Evolutionary conservation across 192 early-diverging fungal genomes (phyloP).

Genomic region (Gryganskiella cystojenkinii): DNA sequence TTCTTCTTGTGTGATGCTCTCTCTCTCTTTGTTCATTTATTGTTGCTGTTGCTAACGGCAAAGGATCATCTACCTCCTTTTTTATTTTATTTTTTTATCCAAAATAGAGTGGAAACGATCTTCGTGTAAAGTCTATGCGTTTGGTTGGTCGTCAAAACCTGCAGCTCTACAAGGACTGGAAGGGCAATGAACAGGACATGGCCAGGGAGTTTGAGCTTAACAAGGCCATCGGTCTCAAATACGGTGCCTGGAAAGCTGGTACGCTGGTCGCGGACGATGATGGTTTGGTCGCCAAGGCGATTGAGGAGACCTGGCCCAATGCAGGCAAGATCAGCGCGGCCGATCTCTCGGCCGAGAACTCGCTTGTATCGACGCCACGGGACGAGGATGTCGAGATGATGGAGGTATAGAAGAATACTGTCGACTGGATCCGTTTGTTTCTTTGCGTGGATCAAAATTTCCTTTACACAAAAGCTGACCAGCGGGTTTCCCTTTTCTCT

Average conservation of each 20-base stretch:
- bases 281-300: conserved; percentile 68
- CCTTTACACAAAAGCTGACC: too few species aligned
- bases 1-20: neutral
- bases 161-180: conserved; percentile 89
- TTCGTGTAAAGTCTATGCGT: conserved; percentile 86
- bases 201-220: conserved; percentile 80
- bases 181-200: conserved; percentile 76
- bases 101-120: conserved; percentile 73
- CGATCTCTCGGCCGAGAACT: conserved; percentile 23
- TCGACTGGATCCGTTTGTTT: too few species aligned
- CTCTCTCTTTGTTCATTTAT: conserved; percentile 3
- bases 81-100: neutral
- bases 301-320: conserved; percentile 51
- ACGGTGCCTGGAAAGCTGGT: conserved; percentile 83
- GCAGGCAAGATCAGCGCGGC: conserved; percentile 13
- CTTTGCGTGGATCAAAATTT: too few species aligned
- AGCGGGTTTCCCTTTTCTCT: too few species aligned
- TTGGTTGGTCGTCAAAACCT: conserved; percentile 89
- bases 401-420: conserved; percentile 23
- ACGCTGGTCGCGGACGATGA: conserved; percentile 87
- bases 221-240: conserved; percentile 80
- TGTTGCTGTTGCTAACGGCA: too few species aligned
- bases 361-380: conserved; percentile 27
- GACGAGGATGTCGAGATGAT: conserved; percentile 49
- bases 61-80: too few species aligned